Evolutionary conservation across 2,329 filamentous ascomycete species (phyloP).

Genomic region (Hypocreales sp.): DNA sequence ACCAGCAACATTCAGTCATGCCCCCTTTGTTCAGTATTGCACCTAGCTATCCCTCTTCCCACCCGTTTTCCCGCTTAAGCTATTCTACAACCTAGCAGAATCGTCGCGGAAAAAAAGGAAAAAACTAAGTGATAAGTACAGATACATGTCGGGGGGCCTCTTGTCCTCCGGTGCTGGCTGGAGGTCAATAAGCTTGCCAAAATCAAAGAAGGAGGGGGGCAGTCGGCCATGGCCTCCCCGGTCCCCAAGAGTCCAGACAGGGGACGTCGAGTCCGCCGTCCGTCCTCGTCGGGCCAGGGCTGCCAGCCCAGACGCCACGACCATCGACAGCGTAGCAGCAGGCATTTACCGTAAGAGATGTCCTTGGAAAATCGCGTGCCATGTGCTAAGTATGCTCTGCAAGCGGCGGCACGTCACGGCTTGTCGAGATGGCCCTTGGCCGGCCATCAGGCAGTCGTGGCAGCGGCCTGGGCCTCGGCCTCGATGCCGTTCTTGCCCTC

Average conservation of each 20-base stretch:
- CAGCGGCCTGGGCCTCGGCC: slow-evolving; percentile 11
- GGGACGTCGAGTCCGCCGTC: slow-evolving; percentile 3
- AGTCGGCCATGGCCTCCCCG: neutral
- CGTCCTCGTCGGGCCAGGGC: no score
- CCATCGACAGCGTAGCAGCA: slow-evolving; percentile 7
- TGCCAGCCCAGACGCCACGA: neutral
- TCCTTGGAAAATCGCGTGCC: slow-evolving; percentile 22
- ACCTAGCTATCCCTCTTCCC: slow-evolving; percentile 17
- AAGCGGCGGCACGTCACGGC: slow-evolving; percentile 10
- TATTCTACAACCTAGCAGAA: slow-evolving; percentile 21
- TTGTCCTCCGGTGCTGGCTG: slow-evolving; percentile 1
- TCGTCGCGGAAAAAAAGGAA: slow-evolving; percentile 14
- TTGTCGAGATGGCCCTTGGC: slow-evolving; percentile 9
- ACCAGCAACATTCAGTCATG: no score
- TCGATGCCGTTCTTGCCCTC: slow-evolving; percentile 27
- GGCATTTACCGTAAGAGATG: slow-evolving; percentile 22
- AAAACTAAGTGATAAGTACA: no score
- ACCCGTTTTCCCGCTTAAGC: slow-evolving; percentile 14
- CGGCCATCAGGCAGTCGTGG: slow-evolving; percentile 16
- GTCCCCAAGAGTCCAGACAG: neutral
- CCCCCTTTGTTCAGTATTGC: no score
- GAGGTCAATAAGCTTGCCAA: slow-evolving; percentile 2
- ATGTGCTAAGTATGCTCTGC: slow-evolving; percentile 22
- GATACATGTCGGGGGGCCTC: slow-evolving; percentile 12
- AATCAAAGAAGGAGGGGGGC: neutral